Conservation (phyloP, 2,329 filamentous ascomycete species). For the Fusarium falciforme region DNA sequence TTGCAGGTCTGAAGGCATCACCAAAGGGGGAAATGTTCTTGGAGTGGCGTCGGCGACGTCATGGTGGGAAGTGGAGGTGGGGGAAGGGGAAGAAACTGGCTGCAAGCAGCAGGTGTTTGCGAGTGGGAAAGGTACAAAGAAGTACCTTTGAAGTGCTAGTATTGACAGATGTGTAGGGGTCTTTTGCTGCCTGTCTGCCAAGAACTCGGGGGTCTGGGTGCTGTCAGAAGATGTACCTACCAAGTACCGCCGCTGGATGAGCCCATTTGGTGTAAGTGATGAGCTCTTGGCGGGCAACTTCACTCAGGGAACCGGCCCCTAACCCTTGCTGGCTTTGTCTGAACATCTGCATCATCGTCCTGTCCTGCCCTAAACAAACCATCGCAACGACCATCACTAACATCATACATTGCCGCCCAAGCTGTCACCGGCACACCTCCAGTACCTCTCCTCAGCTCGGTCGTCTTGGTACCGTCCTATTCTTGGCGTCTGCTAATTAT, state of each 20-base stretch:
- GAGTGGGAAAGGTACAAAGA: neutral
- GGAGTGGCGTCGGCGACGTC: constrained; percentile 34
- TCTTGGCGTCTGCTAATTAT: constrained; percentile 3
- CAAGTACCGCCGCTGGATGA: neutral
- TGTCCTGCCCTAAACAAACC: constrained; percentile 2
- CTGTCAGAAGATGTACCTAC: neutral
- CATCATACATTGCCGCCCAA: constrained; percentile 12
- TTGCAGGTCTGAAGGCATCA: constrained; percentile 31
- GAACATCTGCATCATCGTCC: constrained; percentile 30
- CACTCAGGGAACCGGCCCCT: constrained; percentile 17
- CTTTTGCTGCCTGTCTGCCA: neutral
- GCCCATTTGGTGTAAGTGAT: constrained; percentile 34
- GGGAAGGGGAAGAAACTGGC: constrained; percentile 23
- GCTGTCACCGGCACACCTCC: neutral
- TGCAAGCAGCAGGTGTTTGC: constrained; percentile 20
- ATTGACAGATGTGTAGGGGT: neutral
- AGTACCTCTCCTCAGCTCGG: neutral
- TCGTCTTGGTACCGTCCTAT: neutral
- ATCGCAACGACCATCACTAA: constrained; percentile 23
- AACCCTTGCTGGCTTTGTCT: constrained; percentile 4
- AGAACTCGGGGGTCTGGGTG: neutral
- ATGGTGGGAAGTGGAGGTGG: constrained; percentile 27
- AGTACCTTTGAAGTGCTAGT: neutral
- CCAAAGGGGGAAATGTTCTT: constrained; percentile 17
- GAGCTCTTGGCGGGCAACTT: constrained; percentile 23